Evolutionary conservation across 495 filamentous ascomycete genomes (phyloP).

Genomic region (Aspergillus nidulans): DNA sequence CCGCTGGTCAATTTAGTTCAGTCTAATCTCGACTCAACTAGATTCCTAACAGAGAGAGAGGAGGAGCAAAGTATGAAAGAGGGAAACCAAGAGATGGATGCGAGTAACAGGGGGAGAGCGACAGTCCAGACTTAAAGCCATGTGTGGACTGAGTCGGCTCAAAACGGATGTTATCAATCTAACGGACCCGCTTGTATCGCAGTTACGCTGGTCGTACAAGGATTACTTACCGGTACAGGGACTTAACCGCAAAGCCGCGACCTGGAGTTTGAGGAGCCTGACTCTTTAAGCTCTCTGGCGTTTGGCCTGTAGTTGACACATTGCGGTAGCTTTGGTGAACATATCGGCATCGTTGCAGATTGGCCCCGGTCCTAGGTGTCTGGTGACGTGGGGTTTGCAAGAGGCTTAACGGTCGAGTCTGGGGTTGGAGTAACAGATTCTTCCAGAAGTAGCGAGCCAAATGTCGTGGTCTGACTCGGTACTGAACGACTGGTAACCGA

Average conservation of each 20-base stretch:
- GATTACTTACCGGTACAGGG: neutral
- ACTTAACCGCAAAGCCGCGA: neutral
- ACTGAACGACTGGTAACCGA: neutral
- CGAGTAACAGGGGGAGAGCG: neutral
- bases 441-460: neutral
- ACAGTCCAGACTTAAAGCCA: neutral
- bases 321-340: neutral
- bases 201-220: neutral
- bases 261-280: neutral
- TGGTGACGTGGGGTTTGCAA: neutral
- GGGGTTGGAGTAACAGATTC: neutral
- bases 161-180: constrained; percentile 9
- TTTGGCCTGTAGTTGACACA: neutral
- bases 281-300: neutral
- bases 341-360: neutral
- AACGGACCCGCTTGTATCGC: constrained; percentile 1
- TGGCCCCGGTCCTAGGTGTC: neutral
- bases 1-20: neutral
- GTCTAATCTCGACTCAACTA: neutral
- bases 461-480: neutral
- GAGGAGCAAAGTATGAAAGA: neutral
- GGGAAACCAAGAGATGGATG: neutral
- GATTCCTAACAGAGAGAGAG: neutral
- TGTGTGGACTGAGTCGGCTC: constrained; percentile 6
- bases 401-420: neutral